Evolutionary conservation across 1,139 yeast genomes (phyloP), one percentile per base, ranked within the genome.

Genomic region (Kodamaea anthophila): DNA sequence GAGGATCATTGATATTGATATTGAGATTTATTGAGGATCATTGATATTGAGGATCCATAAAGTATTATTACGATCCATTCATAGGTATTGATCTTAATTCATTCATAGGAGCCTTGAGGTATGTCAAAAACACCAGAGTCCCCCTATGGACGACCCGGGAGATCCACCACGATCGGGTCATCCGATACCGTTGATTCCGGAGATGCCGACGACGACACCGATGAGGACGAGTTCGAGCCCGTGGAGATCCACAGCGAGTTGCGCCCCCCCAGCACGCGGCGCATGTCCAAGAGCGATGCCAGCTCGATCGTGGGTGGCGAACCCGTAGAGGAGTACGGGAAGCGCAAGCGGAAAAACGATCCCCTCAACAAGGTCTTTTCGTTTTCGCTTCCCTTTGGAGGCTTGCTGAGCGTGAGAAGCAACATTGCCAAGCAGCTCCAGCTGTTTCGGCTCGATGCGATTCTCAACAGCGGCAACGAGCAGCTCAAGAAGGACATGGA

Each of bases 291-390:
- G 22, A 40, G 44, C 9, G 69, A 64, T 37, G 70, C 70, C 26
- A 46, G 51, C 30, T 60, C 68, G 4, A 47, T 64, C 26, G 64
- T 64, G 13, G 71, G 70, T 5, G 71, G 71, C 18, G 60, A 55
- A 19, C 32, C 49, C 4, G 11, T 51, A 6, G 46, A 41, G 4
- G 41, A 39, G 4, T 31, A 35, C 11, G 18, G 9, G 8, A 16
- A 6, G 18, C 18, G 18, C 18, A 16, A 16, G 18, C 6, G 8
- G 8, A 21, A 26, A 4, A 28, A 21, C 11, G 23, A 16, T 13
- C 10, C 23, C 11, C 23, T 19, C 13, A 30, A 34, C 23, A 61
- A 59, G 40, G 65, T 58, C 35, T 67, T 60, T 41, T 58, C 68
- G 28, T 68, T 64, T 39, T 63, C 61, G 20, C 55, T 60, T 29